phyloP scores from a whole-genome alignment of 441 rosid species.

The Jatropha podagrica region DNA sequence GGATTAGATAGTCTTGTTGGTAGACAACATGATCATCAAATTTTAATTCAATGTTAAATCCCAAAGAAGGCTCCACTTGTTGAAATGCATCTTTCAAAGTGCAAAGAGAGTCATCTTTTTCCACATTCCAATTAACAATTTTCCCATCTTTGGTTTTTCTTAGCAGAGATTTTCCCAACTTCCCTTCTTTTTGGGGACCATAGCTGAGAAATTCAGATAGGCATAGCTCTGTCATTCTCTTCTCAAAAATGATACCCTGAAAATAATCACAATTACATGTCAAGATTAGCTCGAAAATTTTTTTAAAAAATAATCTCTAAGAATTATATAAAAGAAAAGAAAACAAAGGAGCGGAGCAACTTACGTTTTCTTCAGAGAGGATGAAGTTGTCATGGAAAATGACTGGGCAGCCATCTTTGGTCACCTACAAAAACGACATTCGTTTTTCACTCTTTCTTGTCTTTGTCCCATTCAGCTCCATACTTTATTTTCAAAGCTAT shows the following conservation, averaged over 20 bases:
- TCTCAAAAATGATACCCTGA: constrained; percentile 71
- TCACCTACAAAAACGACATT: constrained; percentile 63
- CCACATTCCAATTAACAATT: constrained; percentile 65
- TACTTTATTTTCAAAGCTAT: constrained; percentile 9
- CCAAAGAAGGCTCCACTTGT: constrained; percentile 63
- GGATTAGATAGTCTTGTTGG: constrained; percentile 51
- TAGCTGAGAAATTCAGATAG: constrained; percentile 64
- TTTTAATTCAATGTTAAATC: constrained; percentile 89
- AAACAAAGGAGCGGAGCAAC: constrained; percentile 16
- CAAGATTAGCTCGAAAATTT: background rate
- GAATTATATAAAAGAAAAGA: background rate
- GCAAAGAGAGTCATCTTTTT: constrained; percentile 66
- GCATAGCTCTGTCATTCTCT: constrained; percentile 63
- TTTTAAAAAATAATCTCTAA: too few species aligned
- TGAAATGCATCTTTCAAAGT: constrained; percentile 76
- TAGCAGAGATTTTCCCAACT: constrained; percentile 49
- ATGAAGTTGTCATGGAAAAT: constrained; percentile 88
- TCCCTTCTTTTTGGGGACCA: constrained; percentile 66
- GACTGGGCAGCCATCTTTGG: constrained; percentile 84
- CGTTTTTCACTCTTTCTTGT: constrained; percentile 26
- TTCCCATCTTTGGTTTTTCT: constrained; percentile 82
- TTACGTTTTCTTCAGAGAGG: constrained; percentile 73
- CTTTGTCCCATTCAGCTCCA: constrained; percentile 25
- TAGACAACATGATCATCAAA: constrained; percentile 78
- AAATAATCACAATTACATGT: background rate